A percentile compares a stretch with the other conserved stretches of the same genome.
These are phyloP conservation scores for Baeospora myosura DNA, from an alignment of 1,284 basidiomycete genomes.

Conservation along the genomic window DNA sequence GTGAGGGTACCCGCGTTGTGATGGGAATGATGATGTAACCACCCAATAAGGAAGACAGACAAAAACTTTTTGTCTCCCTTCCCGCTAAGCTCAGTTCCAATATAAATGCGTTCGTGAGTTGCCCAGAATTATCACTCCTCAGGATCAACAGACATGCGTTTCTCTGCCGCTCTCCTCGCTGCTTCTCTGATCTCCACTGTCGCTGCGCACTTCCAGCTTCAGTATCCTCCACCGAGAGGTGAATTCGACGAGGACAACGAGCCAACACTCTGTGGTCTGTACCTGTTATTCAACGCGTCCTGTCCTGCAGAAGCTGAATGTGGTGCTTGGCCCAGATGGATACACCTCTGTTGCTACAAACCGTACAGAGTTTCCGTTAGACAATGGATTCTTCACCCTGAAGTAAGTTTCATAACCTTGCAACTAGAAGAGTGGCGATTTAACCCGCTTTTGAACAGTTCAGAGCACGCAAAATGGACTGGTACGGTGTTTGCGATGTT, in stretches of 20 bases:
- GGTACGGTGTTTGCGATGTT: slow-evolving; percentile 28
- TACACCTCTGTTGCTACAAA: slow-evolving; percentile 36
- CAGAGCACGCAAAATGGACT: slow-evolving; percentile 52
- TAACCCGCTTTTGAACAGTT: too few species aligned
- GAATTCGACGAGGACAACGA: slow-evolving; percentile 51
- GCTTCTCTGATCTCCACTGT: slow-evolving; percentile 30
- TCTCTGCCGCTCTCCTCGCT: slow-evolving; percentile 16
- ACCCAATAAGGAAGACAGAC: too few species aligned
- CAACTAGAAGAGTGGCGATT: too few species aligned
- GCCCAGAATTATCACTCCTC: too few species aligned
- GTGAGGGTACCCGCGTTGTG: too few species aligned
- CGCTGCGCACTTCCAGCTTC: slow-evolving; percentile 64
- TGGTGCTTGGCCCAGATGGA: slow-evolving; percentile 48
- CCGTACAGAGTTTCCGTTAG: slow-evolving; percentile 60
- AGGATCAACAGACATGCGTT: too few species aligned
- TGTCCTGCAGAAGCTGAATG: too few species aligned
- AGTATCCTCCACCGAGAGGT: slow-evolving; percentile 58
- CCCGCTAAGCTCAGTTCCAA: too few species aligned
- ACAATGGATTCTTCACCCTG: slow-evolving; percentile 44
- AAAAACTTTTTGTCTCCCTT: too few species aligned
- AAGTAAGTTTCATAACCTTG: too few species aligned
- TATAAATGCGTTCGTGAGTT: too few species aligned
- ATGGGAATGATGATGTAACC: too few species aligned
- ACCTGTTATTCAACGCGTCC: not conserved
- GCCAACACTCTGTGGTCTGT: slow-evolving; percentile 48